A percentile compares a stretch with the other conserved stretches of the same genome.
These are phyloP conservation scores for Neoboletus subvelutipes DNA, from an alignment of 768 basidiomycete species.

Conservation along the genomic window DNA sequence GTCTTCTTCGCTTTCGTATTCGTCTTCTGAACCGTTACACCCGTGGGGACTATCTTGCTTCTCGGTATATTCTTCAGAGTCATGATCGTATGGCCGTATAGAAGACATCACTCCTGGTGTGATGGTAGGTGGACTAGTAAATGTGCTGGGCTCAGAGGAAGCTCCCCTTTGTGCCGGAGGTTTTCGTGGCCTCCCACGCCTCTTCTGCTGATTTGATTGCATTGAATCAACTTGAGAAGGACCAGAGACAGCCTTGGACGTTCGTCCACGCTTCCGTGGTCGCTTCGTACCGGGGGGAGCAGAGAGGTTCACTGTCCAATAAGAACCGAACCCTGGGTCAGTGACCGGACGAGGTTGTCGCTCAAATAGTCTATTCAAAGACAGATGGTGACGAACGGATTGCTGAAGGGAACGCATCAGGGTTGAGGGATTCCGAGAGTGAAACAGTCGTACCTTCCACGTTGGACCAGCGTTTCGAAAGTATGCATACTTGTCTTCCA, in stretches of 20 bases:
- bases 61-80: conserved; percentile 41
- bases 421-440: not conserved
- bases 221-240: conserved; percentile 11
- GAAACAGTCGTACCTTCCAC: conserved; percentile 65
- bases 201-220: conserved; percentile 31
- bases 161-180: conserved; percentile 11
- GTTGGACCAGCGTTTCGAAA: conserved; percentile 79
- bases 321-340: conserved; percentile 84
- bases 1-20: conserved; percentile 70
- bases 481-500: conserved; percentile 83
- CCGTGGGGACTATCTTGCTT: conserved; percentile 38
- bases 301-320: conserved; percentile 85
- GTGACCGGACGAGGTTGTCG: conserved; percentile 79
- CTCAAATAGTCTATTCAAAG: conserved; percentile 79
- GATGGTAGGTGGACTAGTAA: conserved; percentile 17
- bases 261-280: conserved; percentile 74
- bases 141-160: conserved; percentile 14
- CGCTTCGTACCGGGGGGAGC: conserved; percentile 88
- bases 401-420: conserved; percentile 47
- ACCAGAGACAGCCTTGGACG: conserved; percentile 44
- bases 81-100: conserved; percentile 29
- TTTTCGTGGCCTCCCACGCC: conserved; percentile 43
- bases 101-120: conserved; percentile 28
- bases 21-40: conserved; percentile 48
- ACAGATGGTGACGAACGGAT: conserved; percentile 85